phyloP scores from a whole-genome alignment of 2,329 filamentous ascomycete genomes.

The Coniochaeta sp. region DNA sequence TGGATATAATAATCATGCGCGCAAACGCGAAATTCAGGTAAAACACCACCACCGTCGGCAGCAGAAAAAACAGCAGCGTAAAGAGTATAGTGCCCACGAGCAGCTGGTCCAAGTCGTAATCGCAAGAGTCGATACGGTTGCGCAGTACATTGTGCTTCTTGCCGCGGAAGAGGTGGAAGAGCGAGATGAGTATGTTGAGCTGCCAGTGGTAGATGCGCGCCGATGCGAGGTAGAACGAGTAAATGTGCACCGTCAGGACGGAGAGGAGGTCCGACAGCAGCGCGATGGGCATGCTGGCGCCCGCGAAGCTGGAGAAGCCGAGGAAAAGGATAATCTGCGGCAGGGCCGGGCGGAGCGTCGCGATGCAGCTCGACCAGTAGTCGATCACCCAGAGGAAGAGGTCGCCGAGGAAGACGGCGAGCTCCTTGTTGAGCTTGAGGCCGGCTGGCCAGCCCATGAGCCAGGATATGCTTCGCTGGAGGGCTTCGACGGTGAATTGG shows the following conservation, averaged over 20 bases:
- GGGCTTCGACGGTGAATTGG: conserved; percentile 78
- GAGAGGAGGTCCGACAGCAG: conserved; percentile 92
- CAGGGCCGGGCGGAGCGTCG: conserved; percentile 69
- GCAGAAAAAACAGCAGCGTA: conserved; percentile 86
- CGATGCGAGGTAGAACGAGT: conserved; percentile 95
- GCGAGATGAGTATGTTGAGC: conserved; percentile 87
- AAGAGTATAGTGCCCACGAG: conserved; percentile 95
- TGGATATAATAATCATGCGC: conserved; percentile 86
- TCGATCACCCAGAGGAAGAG: conserved; percentile 98
- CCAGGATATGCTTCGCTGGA: conserved; percentile 88
- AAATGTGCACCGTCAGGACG: conserved; percentile 88
- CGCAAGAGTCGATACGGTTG: conserved; percentile 96
- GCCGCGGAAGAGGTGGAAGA: conserved; percentile 97
- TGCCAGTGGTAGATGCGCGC: conserved; percentile 99
- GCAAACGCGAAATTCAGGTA: conserved; percentile 94
- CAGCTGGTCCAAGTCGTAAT: conserved; percentile 96
- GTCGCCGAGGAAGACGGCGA: conserved; percentile 90
- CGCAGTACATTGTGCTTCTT: conserved; percentile 97
- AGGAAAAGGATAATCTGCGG: conserved; percentile 86
- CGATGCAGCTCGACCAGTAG: conserved; percentile 87
- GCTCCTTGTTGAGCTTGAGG: conserved; percentile 87
- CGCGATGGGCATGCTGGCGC: conserved; percentile 93
- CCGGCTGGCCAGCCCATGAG: conserved; percentile 94
- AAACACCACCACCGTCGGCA: conserved; percentile 93
- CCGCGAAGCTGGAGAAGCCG: conserved; percentile 89